Evolutionary conservation across 2,329 filamentous ascomycete genomes (phyloP).

Genomic region (Coccinonectria pachysandricola): DNA sequence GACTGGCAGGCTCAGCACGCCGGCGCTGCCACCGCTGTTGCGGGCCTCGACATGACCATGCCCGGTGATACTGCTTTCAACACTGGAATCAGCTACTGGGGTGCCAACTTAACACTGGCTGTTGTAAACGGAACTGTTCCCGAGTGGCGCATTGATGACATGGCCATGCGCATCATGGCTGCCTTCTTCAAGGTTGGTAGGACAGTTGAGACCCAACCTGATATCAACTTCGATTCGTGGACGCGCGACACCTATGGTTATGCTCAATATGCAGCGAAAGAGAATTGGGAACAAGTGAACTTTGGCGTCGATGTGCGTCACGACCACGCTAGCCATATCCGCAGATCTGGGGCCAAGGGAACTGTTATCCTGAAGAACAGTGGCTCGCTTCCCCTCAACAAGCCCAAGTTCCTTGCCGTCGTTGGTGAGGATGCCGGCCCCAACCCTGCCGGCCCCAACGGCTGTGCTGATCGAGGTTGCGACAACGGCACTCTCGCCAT

Average conservation of each 20-base stretch:
- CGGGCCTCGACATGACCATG: slow-evolving; percentile 83
- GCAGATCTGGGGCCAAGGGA: slow-evolving; percentile 66
- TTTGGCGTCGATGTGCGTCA: slow-evolving; percentile 73
- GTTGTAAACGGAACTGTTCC: slow-evolving; percentile 85
- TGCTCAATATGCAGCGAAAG: slow-evolving; percentile 50
- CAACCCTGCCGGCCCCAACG: slow-evolving; percentile 67
- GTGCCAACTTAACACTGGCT: slow-evolving; percentile 75
- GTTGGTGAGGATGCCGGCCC: slow-evolving; percentile 77
- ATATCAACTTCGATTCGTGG: slow-evolving; percentile 85
- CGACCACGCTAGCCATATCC: slow-evolving; percentile 63
- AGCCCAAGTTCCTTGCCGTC: slow-evolving; percentile 64
- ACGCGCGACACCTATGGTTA: slow-evolving; percentile 64
- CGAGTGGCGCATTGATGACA: slow-evolving; percentile 81
- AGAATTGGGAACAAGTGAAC: slow-evolving; percentile 61
- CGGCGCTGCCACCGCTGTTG: slow-evolving; percentile 54
- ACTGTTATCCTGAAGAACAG: slow-evolving; percentile 86
- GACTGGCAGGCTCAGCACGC: slow-evolving; percentile 72
- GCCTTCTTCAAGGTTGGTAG: slow-evolving; percentile 57
- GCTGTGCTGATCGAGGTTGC: slow-evolving; percentile 59
- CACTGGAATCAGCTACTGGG: slow-evolving; percentile 66
- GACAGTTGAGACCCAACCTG: slow-evolving; percentile 33
- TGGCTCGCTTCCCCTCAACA: slow-evolving; percentile 64
- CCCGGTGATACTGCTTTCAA: slow-evolving; percentile 73
- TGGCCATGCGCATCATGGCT: slow-evolving; percentile 75
- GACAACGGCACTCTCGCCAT: slow-evolving; percentile 56